A percentile compares a stretch with the other conserved stretches of the same genome.
phyloP scores from a whole-genome alignment of 2,329 filamentous ascomycete species.

The Eutypa lata region DNA sequence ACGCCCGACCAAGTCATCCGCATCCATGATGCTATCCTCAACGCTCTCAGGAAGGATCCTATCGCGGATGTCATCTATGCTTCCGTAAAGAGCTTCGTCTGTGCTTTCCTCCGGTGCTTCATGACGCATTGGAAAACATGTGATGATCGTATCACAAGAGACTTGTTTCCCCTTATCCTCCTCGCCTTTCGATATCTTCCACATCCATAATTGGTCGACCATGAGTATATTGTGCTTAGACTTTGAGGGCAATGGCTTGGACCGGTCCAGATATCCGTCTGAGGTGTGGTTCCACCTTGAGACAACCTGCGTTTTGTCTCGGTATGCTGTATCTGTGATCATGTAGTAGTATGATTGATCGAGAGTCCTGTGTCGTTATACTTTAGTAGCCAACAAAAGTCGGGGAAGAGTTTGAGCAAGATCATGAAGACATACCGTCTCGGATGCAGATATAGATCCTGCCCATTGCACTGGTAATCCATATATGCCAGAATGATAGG shows the following conservation, averaged over 20 bases:
- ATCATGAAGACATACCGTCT: background rate
- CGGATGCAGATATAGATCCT: background rate
- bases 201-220: conserved; percentile 1
- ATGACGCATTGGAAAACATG: background rate
- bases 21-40: background rate
- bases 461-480: background rate
- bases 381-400: background rate
- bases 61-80: background rate
- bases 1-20: background rate
- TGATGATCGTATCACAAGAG: background rate
- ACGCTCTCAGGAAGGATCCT: background rate
- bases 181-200: background rate
- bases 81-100: background rate
- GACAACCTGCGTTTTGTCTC: background rate
- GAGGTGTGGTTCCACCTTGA: background rate
- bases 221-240: background rate
- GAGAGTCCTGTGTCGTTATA: background rate
- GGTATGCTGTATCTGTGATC: background rate
- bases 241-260: background rate
- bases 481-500: background rate
- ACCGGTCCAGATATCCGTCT: background rate
- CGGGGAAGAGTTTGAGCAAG: background rate
- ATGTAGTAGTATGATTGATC: background rate
- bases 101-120: background rate
- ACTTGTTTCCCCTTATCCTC: background rate